Evolutionary conservation across 805 yeast genomes (phyloP).

Genomic region (Pichia ethanolica): DNA sequence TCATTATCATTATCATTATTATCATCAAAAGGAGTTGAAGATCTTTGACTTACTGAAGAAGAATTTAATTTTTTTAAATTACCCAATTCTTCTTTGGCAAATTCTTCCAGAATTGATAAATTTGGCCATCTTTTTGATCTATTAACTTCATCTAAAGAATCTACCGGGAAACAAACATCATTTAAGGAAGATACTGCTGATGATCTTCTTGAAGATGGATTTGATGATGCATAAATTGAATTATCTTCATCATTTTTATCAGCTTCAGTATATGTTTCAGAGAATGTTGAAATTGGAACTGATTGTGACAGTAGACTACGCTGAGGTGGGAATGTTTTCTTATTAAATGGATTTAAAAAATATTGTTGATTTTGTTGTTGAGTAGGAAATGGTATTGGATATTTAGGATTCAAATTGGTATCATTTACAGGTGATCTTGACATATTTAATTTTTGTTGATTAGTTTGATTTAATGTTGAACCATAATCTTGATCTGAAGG

Average conservation of each 20-base stretch:
- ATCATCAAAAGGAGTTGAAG: constrained; percentile 3
- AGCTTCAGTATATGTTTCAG: neutral
- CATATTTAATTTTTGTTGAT: too few species aligned
- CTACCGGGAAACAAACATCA: constrained; percentile 89
- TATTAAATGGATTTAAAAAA: neutral
- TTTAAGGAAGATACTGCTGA: constrained; percentile 69
- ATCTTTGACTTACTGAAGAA: constrained; percentile 20
- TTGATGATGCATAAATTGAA: constrained; percentile 36
- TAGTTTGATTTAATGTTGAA: neutral
- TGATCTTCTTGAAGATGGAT: constrained; percentile 55
- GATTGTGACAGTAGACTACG: constrained; percentile 7
- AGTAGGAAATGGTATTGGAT: neutral
- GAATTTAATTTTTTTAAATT: constrained; percentile 21
- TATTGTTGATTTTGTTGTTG: neutral
- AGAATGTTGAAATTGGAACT: constrained; percentile 1
- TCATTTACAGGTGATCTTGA: neutral
- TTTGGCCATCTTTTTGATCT: constrained; percentile 73
- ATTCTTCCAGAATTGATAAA: constrained; percentile 63
- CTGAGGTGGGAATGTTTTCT: neutral
- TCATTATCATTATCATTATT: constrained; percentile 2
- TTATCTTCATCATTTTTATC: constrained; percentile 9
- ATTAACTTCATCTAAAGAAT: constrained; percentile 31
- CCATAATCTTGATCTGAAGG: neutral
- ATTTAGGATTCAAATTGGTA: neutral
- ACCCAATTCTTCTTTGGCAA: constrained; percentile 59